Percentiles rank a stretch among this genome's conserved stretches.
These are phyloP conservation scores for Diaporthe capsici DNA, from an alignment of 2,329 filamentous ascomycete species.

Conservation along the genomic window DNA sequence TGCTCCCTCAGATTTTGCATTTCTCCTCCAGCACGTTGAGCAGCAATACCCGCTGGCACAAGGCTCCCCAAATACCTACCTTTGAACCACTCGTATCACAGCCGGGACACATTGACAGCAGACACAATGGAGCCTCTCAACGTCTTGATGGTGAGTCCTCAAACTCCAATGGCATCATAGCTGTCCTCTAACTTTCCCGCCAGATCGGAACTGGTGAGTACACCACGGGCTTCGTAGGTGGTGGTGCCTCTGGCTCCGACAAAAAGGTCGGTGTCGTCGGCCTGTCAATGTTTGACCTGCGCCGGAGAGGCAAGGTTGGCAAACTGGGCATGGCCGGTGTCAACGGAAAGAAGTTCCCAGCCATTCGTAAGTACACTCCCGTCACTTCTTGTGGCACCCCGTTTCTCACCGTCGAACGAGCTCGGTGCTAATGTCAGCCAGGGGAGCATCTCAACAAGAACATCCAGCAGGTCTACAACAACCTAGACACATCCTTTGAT, in stretches of 20 bases:
- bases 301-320: constrained; percentile 88
- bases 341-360: constrained; percentile 90
- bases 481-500: constrained; percentile 86
- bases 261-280: constrained; percentile 97
- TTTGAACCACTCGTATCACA: neutral
- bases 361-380: constrained; percentile 76
- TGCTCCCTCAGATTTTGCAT: neutral
- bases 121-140: constrained; percentile 71
- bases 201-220: constrained; percentile 95
- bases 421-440: constrained; percentile 67
- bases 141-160: constrained; percentile 74
- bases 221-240: constrained; percentile 93
- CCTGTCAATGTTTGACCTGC: constrained; percentile 89
- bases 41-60: neutral
- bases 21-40: neutral
- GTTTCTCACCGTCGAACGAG: neutral
- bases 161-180: neutral
- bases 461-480: constrained; percentile 90
- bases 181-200: neutral
- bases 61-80: too few species aligned
- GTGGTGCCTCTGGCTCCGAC: constrained; percentile 86
- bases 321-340: constrained; percentile 91
- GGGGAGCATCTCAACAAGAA: constrained; percentile 89
- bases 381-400: neutral
- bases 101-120: neutral